Base-by-base conservation (phyloP, 2,329 filamentous ascomycete species). In the Talaromyces rugulosus region DNA sequence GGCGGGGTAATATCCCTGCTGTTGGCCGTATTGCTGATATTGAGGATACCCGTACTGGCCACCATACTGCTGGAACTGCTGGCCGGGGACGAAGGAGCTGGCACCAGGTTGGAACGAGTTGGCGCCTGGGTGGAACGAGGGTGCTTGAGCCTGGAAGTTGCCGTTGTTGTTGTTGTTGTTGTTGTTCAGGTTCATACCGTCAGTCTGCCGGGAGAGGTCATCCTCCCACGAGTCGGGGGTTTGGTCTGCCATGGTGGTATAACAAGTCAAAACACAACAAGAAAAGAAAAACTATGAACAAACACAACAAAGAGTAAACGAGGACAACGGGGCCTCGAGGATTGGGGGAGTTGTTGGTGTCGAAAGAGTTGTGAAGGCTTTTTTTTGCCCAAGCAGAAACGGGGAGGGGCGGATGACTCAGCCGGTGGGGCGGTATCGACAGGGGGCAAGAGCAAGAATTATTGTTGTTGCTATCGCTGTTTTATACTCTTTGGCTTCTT, bases 141-240 rank as follows among this genome's bases (percentile, higher is more conserved):
- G 76, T 12, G 79, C 83, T 63, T 75, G 79, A 36, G 83, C 78
- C 63, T 76, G 69, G 76, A 80, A 76, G 78, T 83, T 67, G 65
- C 65, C 71, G 62, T 78, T 80, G 69, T 47, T 36, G 3, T 36
- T 36, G 33, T n/a, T 47, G 18, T 47, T 47, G 42, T 72, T 74
- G 61, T 82, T 81, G 75, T 89, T 90, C 72, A 93, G 75, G 76
- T 92, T 91, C 76, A 92, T 84, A 75, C 89, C 88, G 75, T 89
- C 86, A 42, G 90, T 80, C 82, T 93, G 90, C 70, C 87, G 87
- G 65, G 90, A 86, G 77, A 96, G 86, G 72, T 93, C 91, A 72
- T 96, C 92, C 80, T 98, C 93, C 91, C 95, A 98, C 65, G 92
- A 96, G 77, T 96, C 92, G 72, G 92, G 90, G 36, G 74, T 75